Conservation (phyloP, 2,329 filamentous ascomycete species). For the Diaporthe sp. region DNA sequence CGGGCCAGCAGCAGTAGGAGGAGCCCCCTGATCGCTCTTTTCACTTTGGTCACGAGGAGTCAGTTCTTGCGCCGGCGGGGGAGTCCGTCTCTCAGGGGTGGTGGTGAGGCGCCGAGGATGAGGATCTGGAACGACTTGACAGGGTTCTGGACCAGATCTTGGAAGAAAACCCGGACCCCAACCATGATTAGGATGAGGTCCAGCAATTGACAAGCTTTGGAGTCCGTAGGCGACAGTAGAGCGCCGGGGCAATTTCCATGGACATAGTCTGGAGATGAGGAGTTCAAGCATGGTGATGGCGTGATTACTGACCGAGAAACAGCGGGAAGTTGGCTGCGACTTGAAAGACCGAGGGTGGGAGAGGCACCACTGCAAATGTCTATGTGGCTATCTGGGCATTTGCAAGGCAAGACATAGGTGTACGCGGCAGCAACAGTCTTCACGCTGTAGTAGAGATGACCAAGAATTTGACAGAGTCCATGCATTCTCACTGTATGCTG, state of each 20-base stretch:
- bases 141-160: background rate
- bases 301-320: background rate
- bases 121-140: background rate
- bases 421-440: constrained; percentile 2
- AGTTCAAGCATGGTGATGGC: background rate
- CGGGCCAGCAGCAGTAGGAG: constrained; percentile 35
- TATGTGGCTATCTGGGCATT: background rate
- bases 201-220: background rate
- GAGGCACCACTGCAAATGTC: background rate
- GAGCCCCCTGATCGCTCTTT: background rate
- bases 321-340: background rate
- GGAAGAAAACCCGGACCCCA: background rate
- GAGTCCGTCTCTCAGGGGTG: background rate
- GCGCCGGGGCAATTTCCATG: background rate
- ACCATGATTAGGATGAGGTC: background rate
- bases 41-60: background rate
- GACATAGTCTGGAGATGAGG: background rate
- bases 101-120: background rate
- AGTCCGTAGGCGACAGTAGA: background rate
- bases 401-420: constrained; percentile 10
- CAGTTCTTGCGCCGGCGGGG: background rate
- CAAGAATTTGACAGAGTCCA: background rate
- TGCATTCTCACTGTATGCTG: background rate
- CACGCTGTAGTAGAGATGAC: constrained; percentile 5
- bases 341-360: background rate